A percentile compares a stretch with the other conserved stretches of the same genome.
phyloP scores from a whole-genome alignment of 2,329 filamentous ascomycete genomes.

The Cordyceps cicadae region DNA sequence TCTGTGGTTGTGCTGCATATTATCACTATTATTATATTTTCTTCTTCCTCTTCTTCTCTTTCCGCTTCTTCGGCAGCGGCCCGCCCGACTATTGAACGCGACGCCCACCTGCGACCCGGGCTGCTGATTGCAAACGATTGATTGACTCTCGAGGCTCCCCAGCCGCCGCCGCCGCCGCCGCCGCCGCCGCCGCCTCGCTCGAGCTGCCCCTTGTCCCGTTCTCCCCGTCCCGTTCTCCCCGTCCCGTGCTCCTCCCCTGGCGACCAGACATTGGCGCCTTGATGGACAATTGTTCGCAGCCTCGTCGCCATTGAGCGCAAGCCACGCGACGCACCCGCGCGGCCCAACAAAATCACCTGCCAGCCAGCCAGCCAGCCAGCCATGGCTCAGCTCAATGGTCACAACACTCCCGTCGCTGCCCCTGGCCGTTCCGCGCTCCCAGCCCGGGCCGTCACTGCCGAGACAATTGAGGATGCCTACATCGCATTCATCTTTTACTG shows the following conservation, averaged over 20 bases:
- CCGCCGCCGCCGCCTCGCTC: not conserved
- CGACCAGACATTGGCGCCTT: not conserved
- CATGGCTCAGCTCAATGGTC: not conserved
- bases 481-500: conserved; percentile 81
- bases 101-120: not conserved
- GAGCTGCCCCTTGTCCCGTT: not conserved
- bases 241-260: not conserved
- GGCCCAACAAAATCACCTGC: no score
- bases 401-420: not conserved
- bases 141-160: not conserved
- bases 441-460: conserved; percentile 56
- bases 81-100: not conserved
- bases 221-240: not conserved
- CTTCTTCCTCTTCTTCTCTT: not conserved
- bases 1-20: not conserved
- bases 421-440: conserved; percentile 42
- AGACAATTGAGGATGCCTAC: conserved; percentile 73
- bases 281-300: not conserved
- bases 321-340: not conserved
- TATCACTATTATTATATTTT: no score
- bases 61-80: not conserved
- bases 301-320: conserved; percentile 1
- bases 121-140: no score
- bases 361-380: not conserved
- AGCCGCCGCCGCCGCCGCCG: not conserved